phyloP scores from a whole-genome alignment of 352 stramenopile species.

The Phytophthora vignae region DNA sequence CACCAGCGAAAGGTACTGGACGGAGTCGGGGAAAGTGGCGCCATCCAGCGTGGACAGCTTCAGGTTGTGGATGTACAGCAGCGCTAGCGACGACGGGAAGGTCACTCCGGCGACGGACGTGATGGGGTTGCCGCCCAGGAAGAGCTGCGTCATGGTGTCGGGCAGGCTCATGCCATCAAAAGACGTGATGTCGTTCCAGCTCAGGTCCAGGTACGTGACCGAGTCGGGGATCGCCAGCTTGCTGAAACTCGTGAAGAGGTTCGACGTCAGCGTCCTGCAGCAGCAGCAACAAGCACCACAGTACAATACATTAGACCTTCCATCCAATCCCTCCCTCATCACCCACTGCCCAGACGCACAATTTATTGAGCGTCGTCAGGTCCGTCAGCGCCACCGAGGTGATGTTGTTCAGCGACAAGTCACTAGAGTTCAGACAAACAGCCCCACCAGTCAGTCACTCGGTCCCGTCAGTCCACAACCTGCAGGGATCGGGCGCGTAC shows the following conservation, averaged over 20 bases:
- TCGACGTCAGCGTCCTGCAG: slow-evolving; percentile 60
- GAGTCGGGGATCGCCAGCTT: slow-evolving; percentile 49
- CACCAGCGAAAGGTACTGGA: slow-evolving; percentile 58
- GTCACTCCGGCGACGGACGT: slow-evolving; percentile 56
- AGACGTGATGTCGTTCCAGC: slow-evolving; percentile 67
- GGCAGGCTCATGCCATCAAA: slow-evolving; percentile 73
- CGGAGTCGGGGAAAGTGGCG: slow-evolving; percentile 50
- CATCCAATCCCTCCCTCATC: no score
- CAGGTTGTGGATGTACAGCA: slow-evolving; percentile 80
- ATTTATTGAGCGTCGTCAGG: slow-evolving; percentile 43
- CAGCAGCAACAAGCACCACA: not conserved
- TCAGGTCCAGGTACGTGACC: slow-evolving; percentile 63
- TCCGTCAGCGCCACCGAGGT: slow-evolving; percentile 41
- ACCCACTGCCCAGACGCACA: slow-evolving; percentile 32
- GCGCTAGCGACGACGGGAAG: slow-evolving; percentile 58
- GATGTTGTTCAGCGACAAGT: slow-evolving; percentile 65
- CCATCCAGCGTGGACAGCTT: slow-evolving; percentile 51
- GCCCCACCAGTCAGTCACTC: slow-evolving; percentile 8
- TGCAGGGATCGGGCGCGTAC: slow-evolving; percentile 23
- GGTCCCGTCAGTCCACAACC: no score
- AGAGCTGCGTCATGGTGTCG: slow-evolving; percentile 57
- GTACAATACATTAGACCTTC: not conserved
- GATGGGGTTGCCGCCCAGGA: slow-evolving; percentile 73
- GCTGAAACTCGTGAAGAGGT: slow-evolving; percentile 52
- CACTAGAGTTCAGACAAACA: slow-evolving; percentile 26